A percentile compares a stretch with the other conserved stretches of the same genome.
Evolutionary conservation across 768 basidiomycete genomes (phyloP).

Genomic region (Macrolepiota fuliginosa): DNA sequence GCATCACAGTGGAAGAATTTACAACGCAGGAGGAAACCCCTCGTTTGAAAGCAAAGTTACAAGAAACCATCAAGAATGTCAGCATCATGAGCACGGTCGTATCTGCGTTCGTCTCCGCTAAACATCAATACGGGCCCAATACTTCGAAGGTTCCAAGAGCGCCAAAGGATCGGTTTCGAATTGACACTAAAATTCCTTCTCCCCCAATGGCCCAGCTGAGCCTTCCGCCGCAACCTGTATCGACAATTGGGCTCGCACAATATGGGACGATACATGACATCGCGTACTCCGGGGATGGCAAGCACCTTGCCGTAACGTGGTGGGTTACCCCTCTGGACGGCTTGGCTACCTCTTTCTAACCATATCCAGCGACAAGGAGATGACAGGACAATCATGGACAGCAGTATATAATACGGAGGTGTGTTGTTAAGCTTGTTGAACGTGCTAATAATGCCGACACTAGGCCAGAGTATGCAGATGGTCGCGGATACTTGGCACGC

Average conservation of each 20-base stretch:
- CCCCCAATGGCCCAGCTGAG: not conserved
- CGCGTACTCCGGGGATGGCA: conserved; percentile 2
- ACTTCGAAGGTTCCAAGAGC: not conserved
- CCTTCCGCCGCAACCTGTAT: not conserved
- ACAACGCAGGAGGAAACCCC: not conserved
- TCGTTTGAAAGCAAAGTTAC: not conserved
- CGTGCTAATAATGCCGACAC: not conserved
- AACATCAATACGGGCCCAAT: not conserved
- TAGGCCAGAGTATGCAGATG: not conserved
- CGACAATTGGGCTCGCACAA: not conserved
- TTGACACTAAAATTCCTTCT: not conserved
- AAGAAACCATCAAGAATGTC: not conserved
- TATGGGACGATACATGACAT: conserved; percentile 8
- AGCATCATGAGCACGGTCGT: not conserved
- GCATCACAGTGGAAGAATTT: not conserved
- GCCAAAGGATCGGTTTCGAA: not conserved
- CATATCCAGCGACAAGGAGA: not conserved
- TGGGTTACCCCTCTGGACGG: not conserved
- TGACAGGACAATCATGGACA: not conserved
- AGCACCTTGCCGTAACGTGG: conserved; percentile 8
- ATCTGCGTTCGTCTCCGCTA: not conserved
- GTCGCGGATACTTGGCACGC: not conserved
- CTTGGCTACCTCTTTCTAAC: too few species aligned
- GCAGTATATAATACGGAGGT: not conserved
- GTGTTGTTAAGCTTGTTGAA: not conserved